Base-by-base conservation (phyloP, 2,329 filamentous ascomycete genomes). In the Fusarium torulosum region DNA sequence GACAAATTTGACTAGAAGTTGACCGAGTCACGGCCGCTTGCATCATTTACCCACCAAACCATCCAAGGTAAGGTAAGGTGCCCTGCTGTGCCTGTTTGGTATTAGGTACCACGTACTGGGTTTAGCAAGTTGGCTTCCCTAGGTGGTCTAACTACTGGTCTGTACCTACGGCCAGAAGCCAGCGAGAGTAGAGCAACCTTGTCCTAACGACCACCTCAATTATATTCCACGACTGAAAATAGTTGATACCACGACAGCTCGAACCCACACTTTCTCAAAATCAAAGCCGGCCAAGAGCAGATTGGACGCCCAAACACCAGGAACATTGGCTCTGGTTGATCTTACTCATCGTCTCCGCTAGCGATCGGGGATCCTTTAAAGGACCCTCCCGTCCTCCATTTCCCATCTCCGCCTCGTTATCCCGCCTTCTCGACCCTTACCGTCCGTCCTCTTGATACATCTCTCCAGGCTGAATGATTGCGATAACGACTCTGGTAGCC, bases 401-500 rank as follows among this genome's bases (percentile, higher is more conserved):
- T 66, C 57, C 14, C 13, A 57, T 61, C 49, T 66, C 66, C 56
- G 52, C 53, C 53, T 59, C 45, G 40, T 65, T 68, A 58, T 67
- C 67, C 57, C 65, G 65, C 55, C 62, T 60, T 60, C 43, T 47
- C 33, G 53, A 59, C 44, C 54, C 64, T 71, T 59, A 53, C 52
- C 52, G 46, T 64, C 52, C 44, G 44, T 64, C 57, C 63, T 53
- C 67, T 64, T 63, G 45, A 59, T 59, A 35, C 47, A 45, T 66
- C 38, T 59, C 31, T 45, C 35, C 35, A 35, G 50, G 50, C 63
- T 72, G 69, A 55, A 74, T 72, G 71, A 68, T 47, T 69, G 37
- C 57, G 33, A 57, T 38, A n/a, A 58, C 57, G 41, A 54, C 38
- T 17, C 56, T 61, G 47, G 57, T 51, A 67, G 59, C 63, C 51